Base-by-base conservation (phyloP, 2,329 filamentous ascomycete genomes). In the Arthroderma sp. region DNA sequence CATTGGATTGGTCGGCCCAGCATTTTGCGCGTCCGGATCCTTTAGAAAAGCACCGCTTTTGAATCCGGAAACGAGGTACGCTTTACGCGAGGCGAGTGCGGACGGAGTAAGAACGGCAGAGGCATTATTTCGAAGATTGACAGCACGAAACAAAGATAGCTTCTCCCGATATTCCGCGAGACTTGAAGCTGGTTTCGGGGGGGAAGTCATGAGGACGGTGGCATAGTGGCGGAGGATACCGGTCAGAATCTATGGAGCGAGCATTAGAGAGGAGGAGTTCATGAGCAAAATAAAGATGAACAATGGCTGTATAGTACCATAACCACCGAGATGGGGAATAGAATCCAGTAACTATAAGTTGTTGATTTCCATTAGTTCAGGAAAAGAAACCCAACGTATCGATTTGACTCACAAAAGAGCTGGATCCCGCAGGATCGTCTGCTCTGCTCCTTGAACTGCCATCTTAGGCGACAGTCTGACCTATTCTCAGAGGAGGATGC, bases 351-450 rank as follows among this genome's bases (percentile, higher is more conserved):
- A 70, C 91, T 98, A 53, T 53, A 22, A 22, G 15, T 22, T 22
- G 15, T 40, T 38, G 3, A 36, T 30, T 36, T 11, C 10, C 15
- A 22, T 22, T 22, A 22, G 15, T 3, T 22, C 15, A 22, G 15
- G 15, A 22, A 22, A 22, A 9, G 36, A n/a, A 34, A 22, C 5
- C 34, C 15, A 40, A 36, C 9, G 29, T 9, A 40, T 4, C 22
- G 3, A 7, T 32, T 27, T 38, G 43, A 66, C 85, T 62, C 72
- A 96, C 91, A 98, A 94, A 53, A 98, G 74, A 68, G 94, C 88
- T 60, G 91, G 89, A 83, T 98, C 93, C 77, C 91, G 70, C 71
- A 94, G 84, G 77, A 98, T 95, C 72, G 87, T 91, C 74, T 98
- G 91, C 56, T 86, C 82, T 53, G 83, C 77, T 54, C 83, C 74